Evolutionary conservation across 371 early-diverging fungal genomes (phyloP), one percentile per base, ranked within the genome.

Genomic region (Actinomortierella wolfii): DNA sequence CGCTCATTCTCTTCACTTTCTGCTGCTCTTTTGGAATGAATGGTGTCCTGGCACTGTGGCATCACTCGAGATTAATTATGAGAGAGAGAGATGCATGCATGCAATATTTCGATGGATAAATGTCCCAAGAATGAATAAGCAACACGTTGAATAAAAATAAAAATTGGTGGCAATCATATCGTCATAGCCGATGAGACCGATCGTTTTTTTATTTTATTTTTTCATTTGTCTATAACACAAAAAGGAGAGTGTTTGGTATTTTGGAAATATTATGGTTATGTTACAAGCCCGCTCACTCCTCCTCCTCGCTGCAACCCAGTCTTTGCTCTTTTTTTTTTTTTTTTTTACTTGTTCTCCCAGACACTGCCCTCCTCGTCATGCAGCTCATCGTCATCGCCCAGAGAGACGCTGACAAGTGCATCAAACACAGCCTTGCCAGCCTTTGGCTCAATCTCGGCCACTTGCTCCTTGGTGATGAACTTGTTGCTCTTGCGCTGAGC

Each of bases 371-470:
- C 68, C 7, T 57, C 78, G 7, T 83, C 67, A 47, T 82, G 83
- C 50, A 82, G 58, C 53, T 81, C 80, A 42, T 78, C 79, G 45
- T 82, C 77, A 2, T 77, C 77, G 0, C 87, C 69, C n/a, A 71
- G 52, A 5, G 45, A 41, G 14, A 71, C 59, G 59, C 80, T 66
- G 25, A 87, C 68, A 44, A 96, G 68, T 4, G 93, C 86, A 20
- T 94, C 91, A 45, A 97, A 78, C 25, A 90, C 82, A 18, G 92
- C 93, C 57, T 68, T 70, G 17, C 94, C 93, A 21, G 83, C 91
- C 17, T 64, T 26, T 14, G 81, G 81, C 60, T 93, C 90, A 42
- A 93, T 57, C 1, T 76, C 42, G 24, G 78, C 77, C 15, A 89
- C 85, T 6, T 76, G 63, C n/a, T 85, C 89, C 21, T 91, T 90